A percentile compares a stretch with the other conserved stretches of the same genome.
These are phyloP conservation scores for Lentithecium fluviatile DNA, from an alignment of 495 filamentous ascomycete species.

Conservation along the genomic window DNA sequence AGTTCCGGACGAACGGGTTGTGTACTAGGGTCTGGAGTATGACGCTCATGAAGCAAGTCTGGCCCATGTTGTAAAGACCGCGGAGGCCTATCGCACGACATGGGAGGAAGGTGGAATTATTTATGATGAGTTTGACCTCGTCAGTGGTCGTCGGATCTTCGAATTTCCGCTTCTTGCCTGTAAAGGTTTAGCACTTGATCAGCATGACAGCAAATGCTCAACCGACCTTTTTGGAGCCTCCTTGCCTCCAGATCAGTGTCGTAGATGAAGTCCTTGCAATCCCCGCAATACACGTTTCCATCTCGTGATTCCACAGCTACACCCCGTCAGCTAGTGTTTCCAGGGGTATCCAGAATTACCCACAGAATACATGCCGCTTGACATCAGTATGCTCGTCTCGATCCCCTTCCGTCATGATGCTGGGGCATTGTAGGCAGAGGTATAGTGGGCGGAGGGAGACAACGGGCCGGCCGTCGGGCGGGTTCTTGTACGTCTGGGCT, in stretches of 20 bases:
- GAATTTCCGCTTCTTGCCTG: slow-evolving; percentile 56
- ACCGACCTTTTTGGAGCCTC: slow-evolving; percentile 52
- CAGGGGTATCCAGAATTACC: slow-evolving; percentile 22
- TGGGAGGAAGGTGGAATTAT: slow-evolving; percentile 60
- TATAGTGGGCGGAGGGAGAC: slow-evolving; percentile 57
- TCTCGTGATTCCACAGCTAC: slow-evolving; percentile 79
- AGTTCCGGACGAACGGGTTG: slow-evolving; percentile 81
- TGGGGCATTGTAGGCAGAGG: slow-evolving; percentile 69
- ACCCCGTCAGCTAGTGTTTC: slow-evolving; percentile 1
- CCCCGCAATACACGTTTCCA: slow-evolving; percentile 76
- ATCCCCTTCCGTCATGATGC: slow-evolving; percentile 56
- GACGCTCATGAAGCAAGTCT: slow-evolving; percentile 91
- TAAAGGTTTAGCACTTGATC: background rate
- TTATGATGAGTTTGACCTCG: slow-evolving; percentile 57
- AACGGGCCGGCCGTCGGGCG: slow-evolving; percentile 34
- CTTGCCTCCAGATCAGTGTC: slow-evolving; percentile 79
- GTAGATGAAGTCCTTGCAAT: slow-evolving; percentile 82
- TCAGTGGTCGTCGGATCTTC: slow-evolving; percentile 60
- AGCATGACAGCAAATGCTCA: slow-evolving; percentile 9
- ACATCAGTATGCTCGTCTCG: slow-evolving; percentile 56
- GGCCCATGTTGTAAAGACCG: slow-evolving; percentile 91
- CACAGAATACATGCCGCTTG: slow-evolving; percentile 66
- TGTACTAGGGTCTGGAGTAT: slow-evolving; percentile 84
- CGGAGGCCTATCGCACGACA: slow-evolving; percentile 73
- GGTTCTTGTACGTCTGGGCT: slow-evolving; percentile 36